Evolutionary conservation across 2,329 filamentous ascomycete species (phyloP).

Genomic region (Xylariomycetidae sp.): DNA sequence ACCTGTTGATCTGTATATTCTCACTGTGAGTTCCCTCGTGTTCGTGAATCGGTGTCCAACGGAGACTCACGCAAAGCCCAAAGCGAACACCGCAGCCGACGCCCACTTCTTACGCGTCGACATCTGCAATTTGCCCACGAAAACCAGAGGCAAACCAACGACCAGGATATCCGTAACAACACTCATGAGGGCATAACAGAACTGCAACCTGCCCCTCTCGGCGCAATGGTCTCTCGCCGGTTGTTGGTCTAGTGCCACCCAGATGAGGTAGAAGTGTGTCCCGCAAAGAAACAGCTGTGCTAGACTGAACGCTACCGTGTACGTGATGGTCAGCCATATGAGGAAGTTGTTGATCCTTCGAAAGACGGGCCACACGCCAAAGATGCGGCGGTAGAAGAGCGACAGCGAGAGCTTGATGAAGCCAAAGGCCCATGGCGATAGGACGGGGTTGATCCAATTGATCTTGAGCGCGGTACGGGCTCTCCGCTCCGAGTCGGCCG

Average conservation of each 20-base stretch:
- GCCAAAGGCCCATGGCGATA: slow-evolving; percentile 6
- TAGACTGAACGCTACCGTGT: slow-evolving; percentile 2
- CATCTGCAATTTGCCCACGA: slow-evolving; percentile 5
- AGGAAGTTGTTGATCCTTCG: slow-evolving; percentile 3
- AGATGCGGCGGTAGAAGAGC: slow-evolving; percentile 9
- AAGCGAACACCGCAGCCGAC: slow-evolving; percentile 3
- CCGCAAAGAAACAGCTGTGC: slow-evolving; percentile 7
- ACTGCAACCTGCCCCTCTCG: slow-evolving; percentile 6
- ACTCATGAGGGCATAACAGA: slow-evolving; percentile 7
- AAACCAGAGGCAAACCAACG: slow-evolving; percentile 7
- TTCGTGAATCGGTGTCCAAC: no score
- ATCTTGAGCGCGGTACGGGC: slow-evolving; percentile 5
- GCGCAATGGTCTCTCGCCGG: slow-evolving; percentile 4
- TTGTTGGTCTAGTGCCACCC: slow-evolving; percentile 6
- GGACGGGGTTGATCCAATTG: slow-evolving; percentile 7
- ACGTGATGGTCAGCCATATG: slow-evolving; percentile 4
- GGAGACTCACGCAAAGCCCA: slow-evolving; percentile 5
- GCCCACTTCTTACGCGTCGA: slow-evolving; percentile 7
- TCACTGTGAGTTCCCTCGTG: no score
- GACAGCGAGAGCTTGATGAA: slow-evolving; percentile 9
- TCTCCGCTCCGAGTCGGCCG: slow-evolving; percentile 3
- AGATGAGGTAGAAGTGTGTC: slow-evolving; percentile 9
- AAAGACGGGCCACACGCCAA: slow-evolving; percentile 6
- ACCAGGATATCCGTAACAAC: slow-evolving; percentile 7
- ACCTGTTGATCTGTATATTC: slow-evolving; percentile 6